Conservation (phyloP, 2,329 filamentous ascomycete genomes). For the Microascus cirrosus region DNA sequence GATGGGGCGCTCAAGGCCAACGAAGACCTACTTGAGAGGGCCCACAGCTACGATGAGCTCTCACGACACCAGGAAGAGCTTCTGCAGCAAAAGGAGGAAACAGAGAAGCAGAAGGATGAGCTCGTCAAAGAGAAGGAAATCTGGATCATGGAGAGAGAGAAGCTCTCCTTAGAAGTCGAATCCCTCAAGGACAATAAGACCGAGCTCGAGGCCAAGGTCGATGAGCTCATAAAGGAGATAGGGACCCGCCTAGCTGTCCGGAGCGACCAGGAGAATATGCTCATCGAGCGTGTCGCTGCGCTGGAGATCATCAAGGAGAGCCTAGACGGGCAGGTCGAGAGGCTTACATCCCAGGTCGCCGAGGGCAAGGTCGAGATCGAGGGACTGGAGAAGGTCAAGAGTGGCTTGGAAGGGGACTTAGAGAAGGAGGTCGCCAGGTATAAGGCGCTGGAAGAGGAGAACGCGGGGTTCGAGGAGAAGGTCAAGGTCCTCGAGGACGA, state of each 20-base stretch:
- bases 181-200: not conserved
- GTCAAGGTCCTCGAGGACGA: not conserved
- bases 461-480: not conserved
- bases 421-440: not conserved
- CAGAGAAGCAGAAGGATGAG: not conserved
- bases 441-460: conserved; percentile 1
- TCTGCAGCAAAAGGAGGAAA: not conserved
- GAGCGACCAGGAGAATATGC: conserved; percentile 2
- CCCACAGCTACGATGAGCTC: not conserved
- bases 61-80: not conserved
- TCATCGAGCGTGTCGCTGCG: conserved; percentile 3
- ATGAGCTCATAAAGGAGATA: not conserved
- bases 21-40: not conserved
- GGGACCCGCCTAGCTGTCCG: not conserved
- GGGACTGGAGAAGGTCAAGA: not conserved
- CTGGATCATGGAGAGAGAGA: not conserved
- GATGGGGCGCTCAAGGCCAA: not conserved
- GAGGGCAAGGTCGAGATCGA: not conserved
- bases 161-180: not conserved
- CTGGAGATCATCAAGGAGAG: conserved; percentile 3
- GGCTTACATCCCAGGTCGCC: not conserved
- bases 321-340: not conserved
- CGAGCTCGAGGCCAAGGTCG: not conserved
- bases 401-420: not conserved
- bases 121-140: not conserved